phyloP scores from a whole-genome alignment of 164 flowering plant species.

The Litsea cubeba region DNA sequence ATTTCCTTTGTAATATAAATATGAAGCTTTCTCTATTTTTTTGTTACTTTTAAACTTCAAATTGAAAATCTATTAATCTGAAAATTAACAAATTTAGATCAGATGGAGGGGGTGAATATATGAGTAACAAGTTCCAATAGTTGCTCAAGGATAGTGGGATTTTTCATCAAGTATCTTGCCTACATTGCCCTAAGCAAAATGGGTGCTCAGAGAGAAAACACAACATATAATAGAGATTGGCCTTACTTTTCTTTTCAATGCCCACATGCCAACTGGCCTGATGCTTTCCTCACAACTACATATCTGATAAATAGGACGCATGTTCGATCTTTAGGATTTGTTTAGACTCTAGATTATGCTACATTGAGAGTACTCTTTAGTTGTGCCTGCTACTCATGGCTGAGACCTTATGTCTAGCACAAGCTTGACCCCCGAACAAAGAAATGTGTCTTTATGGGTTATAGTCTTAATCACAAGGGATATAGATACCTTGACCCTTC shows the following conservation, averaged over 20 bases:
- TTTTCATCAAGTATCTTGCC: not conserved
- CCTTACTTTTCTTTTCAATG: not conserved
- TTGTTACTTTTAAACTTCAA: too few relatives aligned
- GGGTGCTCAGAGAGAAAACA: not conserved
- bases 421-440: not conserved
- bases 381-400: not conserved
- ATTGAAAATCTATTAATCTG: too few relatives aligned
- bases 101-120: too few relatives aligned
- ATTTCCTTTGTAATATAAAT: not conserved
- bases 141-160: not conserved
- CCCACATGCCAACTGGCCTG: not conserved
- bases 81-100: too few relatives aligned
- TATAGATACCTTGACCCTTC: not conserved
- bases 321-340: not conserved
- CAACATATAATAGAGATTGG: not conserved
- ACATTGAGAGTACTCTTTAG: not conserved
- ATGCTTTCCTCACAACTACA: not conserved
- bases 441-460: not conserved
- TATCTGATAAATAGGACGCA: not conserved
- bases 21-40: not conserved
- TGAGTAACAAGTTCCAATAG: too few relatives aligned
- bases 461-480: not conserved
- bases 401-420: not conserved
- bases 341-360: not conserved
- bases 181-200: not conserved